Percentiles rank a stretch among this genome's conserved stretches.
phyloP scores from a whole-genome alignment of 1,284 basidiomycete species.

The Cystobasidium slooffiae region DNA sequence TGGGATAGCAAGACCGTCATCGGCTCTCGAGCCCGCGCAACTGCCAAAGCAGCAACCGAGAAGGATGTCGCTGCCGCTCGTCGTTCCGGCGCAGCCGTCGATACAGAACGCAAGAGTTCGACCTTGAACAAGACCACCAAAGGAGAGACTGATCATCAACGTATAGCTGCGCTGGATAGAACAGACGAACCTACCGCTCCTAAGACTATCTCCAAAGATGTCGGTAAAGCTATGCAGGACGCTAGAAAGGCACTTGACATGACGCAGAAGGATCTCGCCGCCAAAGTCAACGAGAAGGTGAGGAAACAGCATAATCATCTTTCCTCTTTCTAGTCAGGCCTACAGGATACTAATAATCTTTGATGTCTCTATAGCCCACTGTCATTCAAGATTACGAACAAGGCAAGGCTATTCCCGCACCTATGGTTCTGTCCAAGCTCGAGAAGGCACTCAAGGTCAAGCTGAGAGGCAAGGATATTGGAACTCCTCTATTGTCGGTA shows the following conservation, averaged over 20 bases:
- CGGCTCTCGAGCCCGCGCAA: constrained; percentile 72
- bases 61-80: constrained; percentile 57
- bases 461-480: constrained; percentile 71
- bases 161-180: constrained; percentile 66
- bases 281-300: constrained; percentile 84
- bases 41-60: constrained; percentile 70
- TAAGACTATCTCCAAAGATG: constrained; percentile 74
- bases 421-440: constrained; percentile 87
- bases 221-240: constrained; percentile 84
- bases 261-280: constrained; percentile 92
- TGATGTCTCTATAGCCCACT: too few relatives aligned
- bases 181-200: constrained; percentile 93
- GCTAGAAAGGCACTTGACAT: constrained; percentile 71
- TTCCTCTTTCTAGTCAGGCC: background rate
- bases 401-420: constrained; percentile 85
- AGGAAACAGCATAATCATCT: background rate
- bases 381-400: constrained; percentile 74
- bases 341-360: too few relatives aligned
- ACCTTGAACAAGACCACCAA: constrained; percentile 47
- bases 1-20: constrained; percentile 78
- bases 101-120: constrained; percentile 59
- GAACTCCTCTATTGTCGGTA: constrained; percentile 45
- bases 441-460: constrained; percentile 90
- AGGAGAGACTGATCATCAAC: constrained; percentile 85
- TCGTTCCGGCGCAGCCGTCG: constrained; percentile 59